Evolutionary conservation across 2,329 filamentous ascomycete genomes (phyloP).

Genomic region (Nemania diffusa): DNA sequence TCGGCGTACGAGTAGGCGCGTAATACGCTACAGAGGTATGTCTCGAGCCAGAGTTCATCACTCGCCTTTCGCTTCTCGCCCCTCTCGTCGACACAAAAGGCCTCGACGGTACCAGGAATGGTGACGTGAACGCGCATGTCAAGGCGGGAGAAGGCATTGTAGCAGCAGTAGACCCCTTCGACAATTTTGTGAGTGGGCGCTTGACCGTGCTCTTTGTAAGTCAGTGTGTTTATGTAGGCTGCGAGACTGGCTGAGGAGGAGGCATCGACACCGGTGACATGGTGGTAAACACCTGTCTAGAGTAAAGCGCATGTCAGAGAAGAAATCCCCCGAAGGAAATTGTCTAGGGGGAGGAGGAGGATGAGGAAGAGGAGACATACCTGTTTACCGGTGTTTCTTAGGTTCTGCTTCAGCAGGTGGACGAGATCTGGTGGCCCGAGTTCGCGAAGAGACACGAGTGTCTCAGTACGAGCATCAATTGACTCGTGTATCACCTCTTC

Average conservation of each 20-base stretch:
- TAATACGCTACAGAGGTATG: slow-evolving; percentile 93
- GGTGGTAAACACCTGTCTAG: slow-evolving; percentile 94
- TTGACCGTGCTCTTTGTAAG: slow-evolving; percentile 86
- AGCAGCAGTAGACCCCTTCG: slow-evolving; percentile 96
- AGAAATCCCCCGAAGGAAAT: neutral
- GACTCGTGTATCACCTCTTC: slow-evolving; percentile 93
- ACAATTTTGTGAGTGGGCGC: slow-evolving; percentile 83
- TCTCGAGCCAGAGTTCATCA: slow-evolving; percentile 96
- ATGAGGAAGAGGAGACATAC: slow-evolving; percentile 48
- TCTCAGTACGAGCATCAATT: slow-evolving; percentile 91
- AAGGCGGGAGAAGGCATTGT: slow-evolving; percentile 97
- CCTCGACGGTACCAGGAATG: slow-evolving; percentile 95
- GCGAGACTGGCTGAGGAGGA: slow-evolving; percentile 97
- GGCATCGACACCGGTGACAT: slow-evolving; percentile 96
- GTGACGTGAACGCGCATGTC: slow-evolving; percentile 99
- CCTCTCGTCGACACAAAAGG: slow-evolving; percentile 96
- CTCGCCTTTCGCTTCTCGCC: slow-evolving; percentile 94
- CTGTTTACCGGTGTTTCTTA: slow-evolving; percentile 66
- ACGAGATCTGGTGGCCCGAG: slow-evolving; percentile 95
- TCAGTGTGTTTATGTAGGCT: slow-evolving; percentile 97
- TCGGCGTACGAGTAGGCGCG: slow-evolving; percentile 97
- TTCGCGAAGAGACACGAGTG: slow-evolving; percentile 85
- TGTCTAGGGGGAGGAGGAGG: slow-evolving; percentile 42
- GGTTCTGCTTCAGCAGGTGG: slow-evolving; percentile 83
- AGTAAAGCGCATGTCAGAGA: slow-evolving; percentile 22